Base-by-base conservation (phyloP, 1,284 basidiomycete species). In the Boletus coffeatus region DNA sequence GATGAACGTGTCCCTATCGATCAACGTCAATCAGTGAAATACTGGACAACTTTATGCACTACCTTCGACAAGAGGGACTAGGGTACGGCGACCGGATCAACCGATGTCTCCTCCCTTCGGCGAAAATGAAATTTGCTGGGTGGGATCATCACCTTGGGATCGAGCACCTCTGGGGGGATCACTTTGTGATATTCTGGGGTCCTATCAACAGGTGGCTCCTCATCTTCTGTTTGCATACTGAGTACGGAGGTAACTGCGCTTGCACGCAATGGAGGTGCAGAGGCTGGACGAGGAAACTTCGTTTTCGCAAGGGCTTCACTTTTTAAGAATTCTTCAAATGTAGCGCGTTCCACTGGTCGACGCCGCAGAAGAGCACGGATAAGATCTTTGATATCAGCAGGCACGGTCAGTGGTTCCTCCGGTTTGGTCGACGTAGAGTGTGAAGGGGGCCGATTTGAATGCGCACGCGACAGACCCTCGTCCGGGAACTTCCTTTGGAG, bases 251-350 rank as follows among this genome's bases (percentile, higher is more conserved):
- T 57, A 8, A 67, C 64, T 7, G 59, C 37, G 4, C 64, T 60
- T 14, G 59, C 32, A 9, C 64, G 70, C 2, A 53, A 67, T n/a
- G 69, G 66, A 16, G 70, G 64, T 21, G 69, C 68, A 11, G 74
- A 68, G 3, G 68, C 68, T 64, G 77, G 83, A 68, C 74, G 81
- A 66, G 87, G 85, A 68, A 90, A 89, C 77, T 90, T 93, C 53
- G 85, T 88, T 65, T 88, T 90, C n/a, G 85, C 88, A 71, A 94
- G 81, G 7, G 92, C 92, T n/a, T 81, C 83, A 66, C 88, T 90
- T 52, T 81, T 80, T 73, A 99, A 99, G 77, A 98, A 98, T 57
- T 95, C 92, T 11, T 96, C 93, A 70, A 96, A 99, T 65, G 83
- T 88, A 60, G 94, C 89, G 4, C 97, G 84, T 72, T 98, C 91